Evolutionary conservation across 371 early-diverging fungal genomes (phyloP).

Genomic region (Furculomyces boomerangus): DNA sequence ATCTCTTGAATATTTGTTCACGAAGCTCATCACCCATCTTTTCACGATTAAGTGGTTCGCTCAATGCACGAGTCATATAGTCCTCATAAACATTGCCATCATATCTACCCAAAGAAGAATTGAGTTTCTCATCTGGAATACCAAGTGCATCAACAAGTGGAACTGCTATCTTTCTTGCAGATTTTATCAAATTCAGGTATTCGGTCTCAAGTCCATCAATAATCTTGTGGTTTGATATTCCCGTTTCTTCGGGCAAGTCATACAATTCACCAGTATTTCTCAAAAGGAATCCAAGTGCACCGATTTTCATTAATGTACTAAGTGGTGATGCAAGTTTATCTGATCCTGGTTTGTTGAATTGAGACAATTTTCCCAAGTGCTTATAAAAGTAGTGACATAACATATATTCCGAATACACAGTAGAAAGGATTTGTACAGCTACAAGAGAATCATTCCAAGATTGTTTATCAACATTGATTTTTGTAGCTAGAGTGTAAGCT

Average conservation of each 20-base stretch:
- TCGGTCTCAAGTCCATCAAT: conserved; percentile 12
- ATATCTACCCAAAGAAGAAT: conserved; percentile 51
- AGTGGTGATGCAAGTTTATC: background rate
- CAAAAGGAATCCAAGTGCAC: conserved; percentile 22
- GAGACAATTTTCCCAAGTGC: conserved; percentile 25
- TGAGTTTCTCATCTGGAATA: conserved; percentile 51
- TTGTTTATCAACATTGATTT: conserved; percentile 25
- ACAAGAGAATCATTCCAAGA: conserved; percentile 49
- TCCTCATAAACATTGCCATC: conserved; percentile 62
- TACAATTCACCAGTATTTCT: conserved; percentile 28
- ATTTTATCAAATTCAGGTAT: conserved; percentile 30
- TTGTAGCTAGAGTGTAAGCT: conserved; percentile 28
- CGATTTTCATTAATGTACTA: background rate
- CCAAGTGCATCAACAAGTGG: conserved; percentile 60
- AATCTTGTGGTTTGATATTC: conserved; percentile 27
- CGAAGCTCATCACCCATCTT: conserved; percentile 13
- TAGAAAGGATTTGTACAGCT: conserved; percentile 37
- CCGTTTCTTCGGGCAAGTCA: conserved; percentile 31
- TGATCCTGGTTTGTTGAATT: background rate
- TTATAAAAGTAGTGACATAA: conserved; percentile 36
- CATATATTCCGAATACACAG: conserved; percentile 45
- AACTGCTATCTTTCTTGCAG: conserved; percentile 50
- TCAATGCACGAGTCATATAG: conserved; percentile 43
- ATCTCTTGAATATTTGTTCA: conserved; percentile 15
- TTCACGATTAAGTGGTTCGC: conserved; percentile 36